These are phyloP conservation scores for Cordyceps pruinosa DNA, from an alignment of 2,329 filamentous ascomycete species.

Conservation along the genomic window DNA sequence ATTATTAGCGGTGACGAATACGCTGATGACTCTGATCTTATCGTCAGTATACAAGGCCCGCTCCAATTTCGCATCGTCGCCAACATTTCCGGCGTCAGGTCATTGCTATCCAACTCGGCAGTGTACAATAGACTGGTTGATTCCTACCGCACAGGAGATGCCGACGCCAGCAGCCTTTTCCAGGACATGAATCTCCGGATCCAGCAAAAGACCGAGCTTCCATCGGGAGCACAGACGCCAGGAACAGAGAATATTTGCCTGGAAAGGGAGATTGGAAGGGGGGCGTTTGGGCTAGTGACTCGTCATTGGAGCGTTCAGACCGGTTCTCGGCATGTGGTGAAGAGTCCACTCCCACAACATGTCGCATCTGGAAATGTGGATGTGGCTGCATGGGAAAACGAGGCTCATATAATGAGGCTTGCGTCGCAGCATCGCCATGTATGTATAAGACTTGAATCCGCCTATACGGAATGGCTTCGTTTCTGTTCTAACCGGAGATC, in stretches of 20 bases:
- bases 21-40: neutral
- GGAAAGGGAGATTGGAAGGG: neutral
- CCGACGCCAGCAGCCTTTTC: neutral
- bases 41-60: neutral
- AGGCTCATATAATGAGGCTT: neutral
- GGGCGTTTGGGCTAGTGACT: neutral
- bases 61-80: neutral
- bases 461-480: neutral
- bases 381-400: neutral
- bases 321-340: neutral
- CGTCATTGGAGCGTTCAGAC: neutral
- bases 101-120: too few species aligned
- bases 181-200: neutral
- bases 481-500: too few species aligned
- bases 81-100: too few species aligned
- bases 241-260: neutral
- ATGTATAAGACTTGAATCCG: neutral
- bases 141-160: too few species aligned
- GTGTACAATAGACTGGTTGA: too few species aligned
- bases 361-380: too few species aligned
- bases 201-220: neutral
- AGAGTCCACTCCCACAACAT: too few species aligned
- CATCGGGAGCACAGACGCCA: neutral
- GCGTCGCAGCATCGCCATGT: neutral
- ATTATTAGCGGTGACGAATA: neutral